Evolutionary conservation across 768 basidiomycete species (phyloP).

Genomic region (Cyathus striatus): DNA sequence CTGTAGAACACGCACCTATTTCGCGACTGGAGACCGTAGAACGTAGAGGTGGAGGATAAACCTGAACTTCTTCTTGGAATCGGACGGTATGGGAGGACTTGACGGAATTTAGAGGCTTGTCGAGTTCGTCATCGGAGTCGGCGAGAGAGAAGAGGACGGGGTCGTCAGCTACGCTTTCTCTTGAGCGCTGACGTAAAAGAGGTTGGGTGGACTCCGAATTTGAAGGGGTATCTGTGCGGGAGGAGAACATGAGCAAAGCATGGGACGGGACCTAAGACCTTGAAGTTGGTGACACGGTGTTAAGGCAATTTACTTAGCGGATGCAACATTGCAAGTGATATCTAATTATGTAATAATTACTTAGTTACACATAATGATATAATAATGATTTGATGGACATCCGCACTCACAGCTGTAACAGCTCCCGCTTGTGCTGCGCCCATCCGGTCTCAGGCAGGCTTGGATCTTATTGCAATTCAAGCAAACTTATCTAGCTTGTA

Average conservation of each 20-base stretch:
- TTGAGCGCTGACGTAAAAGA: slow-evolving; percentile 39
- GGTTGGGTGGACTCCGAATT: slow-evolving; percentile 49
- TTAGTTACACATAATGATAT: too few relatives aligned
- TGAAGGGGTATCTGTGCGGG: slow-evolving; percentile 21
- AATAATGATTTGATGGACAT: too few relatives aligned
- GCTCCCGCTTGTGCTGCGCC: too few relatives aligned
- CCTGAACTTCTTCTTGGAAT: slow-evolving; percentile 65
- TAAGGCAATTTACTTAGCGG: too few relatives aligned
- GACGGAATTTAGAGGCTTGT: slow-evolving; percentile 24
- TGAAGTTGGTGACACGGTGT: not conserved
- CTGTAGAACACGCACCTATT: slow-evolving; percentile 47
- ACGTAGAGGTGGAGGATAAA: slow-evolving; percentile 62
- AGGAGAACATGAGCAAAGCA: slow-evolving; percentile 19
- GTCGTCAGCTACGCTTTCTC: slow-evolving; percentile 31
- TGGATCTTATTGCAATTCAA: too few relatives aligned
- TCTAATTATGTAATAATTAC: too few relatives aligned
- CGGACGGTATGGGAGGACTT: slow-evolving; percentile 46
- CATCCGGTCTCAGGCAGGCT: too few relatives aligned
- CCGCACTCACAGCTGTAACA: too few relatives aligned
- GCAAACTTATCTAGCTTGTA: not conserved
- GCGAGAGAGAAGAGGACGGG: slow-evolving; percentile 51
- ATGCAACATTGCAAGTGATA: too few relatives aligned
- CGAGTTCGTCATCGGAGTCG: slow-evolving; percentile 44
- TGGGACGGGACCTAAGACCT: slow-evolving; percentile 5
- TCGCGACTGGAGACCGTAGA: slow-evolving; percentile 78